A percentile compares a stretch with the other conserved stretches of the same genome.
Conservation (phyloP, 495 filamentous ascomycete genomes). For the Physcia stellaris region DNA sequence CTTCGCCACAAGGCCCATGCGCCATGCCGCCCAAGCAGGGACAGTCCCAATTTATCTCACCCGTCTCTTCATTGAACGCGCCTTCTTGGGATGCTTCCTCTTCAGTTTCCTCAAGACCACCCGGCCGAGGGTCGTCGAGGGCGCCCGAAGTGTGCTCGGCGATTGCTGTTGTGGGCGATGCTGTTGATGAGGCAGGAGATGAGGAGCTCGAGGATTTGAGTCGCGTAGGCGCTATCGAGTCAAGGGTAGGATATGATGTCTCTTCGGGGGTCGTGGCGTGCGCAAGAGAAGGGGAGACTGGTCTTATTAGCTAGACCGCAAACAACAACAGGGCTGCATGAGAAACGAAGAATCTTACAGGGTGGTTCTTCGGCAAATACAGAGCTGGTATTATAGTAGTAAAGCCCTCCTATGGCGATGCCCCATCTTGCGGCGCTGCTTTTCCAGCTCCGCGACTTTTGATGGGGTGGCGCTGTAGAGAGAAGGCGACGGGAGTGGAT, state of each 20-base stretch:
- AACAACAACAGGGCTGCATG: too few species aligned
- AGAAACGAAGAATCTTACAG: conserved; percentile 41
- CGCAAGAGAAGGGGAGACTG: conserved; percentile 23
- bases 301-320: too few species aligned
- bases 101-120: conserved; percentile 46
- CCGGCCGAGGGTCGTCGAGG: too few species aligned
- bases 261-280: conserved; percentile 20
- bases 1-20: conserved; percentile 85
- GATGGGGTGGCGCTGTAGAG: conserved; percentile 50
- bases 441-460: conserved; percentile 71
- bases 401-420: conserved; percentile 62
- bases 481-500: conserved; percentile 44
- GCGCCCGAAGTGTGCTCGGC: neutral
- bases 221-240: conserved; percentile 22
- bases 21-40: conserved; percentile 97
- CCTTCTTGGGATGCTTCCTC: conserved; percentile 73
- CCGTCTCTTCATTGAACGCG: conserved; percentile 94
- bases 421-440: conserved; percentile 58
- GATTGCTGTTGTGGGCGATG: neutral
- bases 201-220: neutral
- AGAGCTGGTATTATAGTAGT: conserved; percentile 84
- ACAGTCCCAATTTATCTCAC: conserved; percentile 99
- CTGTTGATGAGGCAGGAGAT: neutral
- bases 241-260: conserved; percentile 26
- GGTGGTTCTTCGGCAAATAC: conserved; percentile 73